Conservation (phyloP, 2,329 filamentous ascomycete species). For the Xylaria sp. region DNA sequence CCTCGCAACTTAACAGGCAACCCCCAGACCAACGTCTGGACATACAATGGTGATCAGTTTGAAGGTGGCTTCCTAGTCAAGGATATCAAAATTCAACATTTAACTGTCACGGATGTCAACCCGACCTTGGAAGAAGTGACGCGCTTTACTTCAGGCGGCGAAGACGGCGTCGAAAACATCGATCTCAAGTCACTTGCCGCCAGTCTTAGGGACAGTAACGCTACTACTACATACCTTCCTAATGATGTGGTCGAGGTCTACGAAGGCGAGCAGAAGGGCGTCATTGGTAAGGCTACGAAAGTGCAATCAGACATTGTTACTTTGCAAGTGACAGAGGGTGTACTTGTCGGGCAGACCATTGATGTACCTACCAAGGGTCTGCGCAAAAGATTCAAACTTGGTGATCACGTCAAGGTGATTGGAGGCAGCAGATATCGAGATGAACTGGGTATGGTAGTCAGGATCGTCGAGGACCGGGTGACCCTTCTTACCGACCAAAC, state of each 20-base stretch:
- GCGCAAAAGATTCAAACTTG: conserved; percentile 89
- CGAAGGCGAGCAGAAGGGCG: conserved; percentile 92
- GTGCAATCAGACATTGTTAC: conserved; percentile 94
- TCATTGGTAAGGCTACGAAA: conserved; percentile 84
- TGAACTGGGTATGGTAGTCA: conserved; percentile 96
- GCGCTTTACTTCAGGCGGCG: conserved; percentile 86
- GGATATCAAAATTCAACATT: conserved; percentile 87
- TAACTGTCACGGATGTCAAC: conserved; percentile 90
- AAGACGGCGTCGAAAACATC: conserved; percentile 92
- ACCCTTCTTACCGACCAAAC: conserved; percentile 93
- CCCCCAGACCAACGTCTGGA: conserved; percentile 81
- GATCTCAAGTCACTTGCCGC: conserved; percentile 91
- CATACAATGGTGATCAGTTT: conserved; percentile 88
- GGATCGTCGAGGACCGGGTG: conserved; percentile 90
- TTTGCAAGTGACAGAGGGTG: conserved; percentile 83
- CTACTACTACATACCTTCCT: conserved; percentile 84
- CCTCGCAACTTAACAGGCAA: conserved; percentile 71
- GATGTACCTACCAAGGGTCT: conserved; percentile 93
- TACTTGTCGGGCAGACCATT: conserved; percentile 82
- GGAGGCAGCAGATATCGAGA: conserved; percentile 94
- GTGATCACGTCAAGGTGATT: conserved; percentile 98
- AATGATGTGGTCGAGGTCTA: conserved; percentile 98
- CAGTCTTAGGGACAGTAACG: conserved; percentile 85
- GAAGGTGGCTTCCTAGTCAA: conserved; percentile 93
- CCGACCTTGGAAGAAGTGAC: conserved; percentile 95